phyloP scores from a whole-genome alignment of 225 moss, liverwort and hornwort species.

The Marchantia paleacea region DNA sequence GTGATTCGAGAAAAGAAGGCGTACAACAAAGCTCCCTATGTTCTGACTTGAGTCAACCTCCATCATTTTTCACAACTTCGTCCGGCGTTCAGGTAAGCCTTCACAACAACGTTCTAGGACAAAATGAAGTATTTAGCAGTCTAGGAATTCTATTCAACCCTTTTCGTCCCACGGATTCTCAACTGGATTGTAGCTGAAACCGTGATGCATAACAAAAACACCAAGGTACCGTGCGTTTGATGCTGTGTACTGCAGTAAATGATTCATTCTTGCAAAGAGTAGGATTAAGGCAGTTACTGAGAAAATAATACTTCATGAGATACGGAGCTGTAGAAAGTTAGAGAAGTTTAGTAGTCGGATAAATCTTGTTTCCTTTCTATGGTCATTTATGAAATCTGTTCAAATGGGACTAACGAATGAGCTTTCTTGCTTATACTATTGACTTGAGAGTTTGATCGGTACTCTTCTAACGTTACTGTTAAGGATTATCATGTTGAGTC shows the following conservation, averaged over 20 bases:
- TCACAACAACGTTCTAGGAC: neutral
- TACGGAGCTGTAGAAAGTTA: neutral
- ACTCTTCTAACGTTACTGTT: neutral
- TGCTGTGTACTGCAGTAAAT: neutral
- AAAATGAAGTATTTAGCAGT: neutral
- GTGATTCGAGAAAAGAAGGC: constrained; percentile 28
- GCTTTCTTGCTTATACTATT: neutral
- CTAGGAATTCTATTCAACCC: neutral
- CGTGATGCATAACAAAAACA: too few species aligned
- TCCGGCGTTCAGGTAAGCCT: constrained; percentile 63
- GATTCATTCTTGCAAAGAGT: neutral
- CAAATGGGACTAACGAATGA: neutral
- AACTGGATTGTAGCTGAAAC: neutral
- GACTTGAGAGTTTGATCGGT: neutral
- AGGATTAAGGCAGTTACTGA: neutral
- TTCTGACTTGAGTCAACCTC: constrained; percentile 58
- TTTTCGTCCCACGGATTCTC: neutral
- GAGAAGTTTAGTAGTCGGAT: neutral
- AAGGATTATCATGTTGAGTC: neutral
- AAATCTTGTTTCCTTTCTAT: neutral
- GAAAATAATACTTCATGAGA: too few species aligned
- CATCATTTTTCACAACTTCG: constrained; percentile 49
- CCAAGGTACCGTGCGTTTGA: too few species aligned
- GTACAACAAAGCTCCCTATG: constrained; percentile 43
- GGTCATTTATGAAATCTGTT: too few species aligned